These are phyloP conservation scores for Coleophoma eucalyptorum DNA, from an alignment of 2,329 filamentous ascomycete species.

Conservation along the genomic window DNA sequence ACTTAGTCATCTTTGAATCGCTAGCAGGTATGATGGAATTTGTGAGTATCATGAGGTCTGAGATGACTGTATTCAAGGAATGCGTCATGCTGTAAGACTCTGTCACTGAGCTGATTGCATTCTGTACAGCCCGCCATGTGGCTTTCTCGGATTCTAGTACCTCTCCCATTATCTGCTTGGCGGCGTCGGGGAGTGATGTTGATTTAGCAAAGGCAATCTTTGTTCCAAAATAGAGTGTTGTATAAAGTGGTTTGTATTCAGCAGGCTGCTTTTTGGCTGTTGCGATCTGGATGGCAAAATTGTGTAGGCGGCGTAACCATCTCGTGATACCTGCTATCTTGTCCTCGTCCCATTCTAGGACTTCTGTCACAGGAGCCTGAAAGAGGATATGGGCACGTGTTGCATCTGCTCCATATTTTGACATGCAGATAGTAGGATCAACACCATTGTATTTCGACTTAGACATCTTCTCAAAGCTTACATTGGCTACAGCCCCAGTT, in stretches of 20 bases:
- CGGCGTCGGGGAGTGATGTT: not conserved
- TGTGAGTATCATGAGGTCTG: constrained; percentile 77
- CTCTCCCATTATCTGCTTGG: not conserved
- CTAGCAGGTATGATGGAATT: constrained; percentile 56
- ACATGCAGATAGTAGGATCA: constrained; percentile 70
- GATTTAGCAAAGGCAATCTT: not conserved
- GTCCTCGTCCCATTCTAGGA: constrained; percentile 82
- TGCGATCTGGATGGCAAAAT: constrained; percentile 35
- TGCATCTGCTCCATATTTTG: constrained; percentile 75
- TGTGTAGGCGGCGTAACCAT: constrained; percentile 72
- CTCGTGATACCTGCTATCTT: constrained; percentile 79
- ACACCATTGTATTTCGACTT: constrained; percentile 94
- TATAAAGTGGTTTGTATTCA: not conserved
- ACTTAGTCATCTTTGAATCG: not conserved
- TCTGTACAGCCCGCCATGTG: constrained; percentile 65
- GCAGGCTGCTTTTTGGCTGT: not conserved
- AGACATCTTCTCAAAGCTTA: constrained; percentile 88
- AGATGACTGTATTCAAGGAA: constrained; percentile 78
- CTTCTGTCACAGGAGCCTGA: constrained; percentile 77
- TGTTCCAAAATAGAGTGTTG: not conserved
- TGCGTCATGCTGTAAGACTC: constrained; percentile 68
- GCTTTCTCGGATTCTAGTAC: constrained; percentile 11
- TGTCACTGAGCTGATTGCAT: constrained; percentile 63
- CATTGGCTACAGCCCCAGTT: constrained; percentile 52
- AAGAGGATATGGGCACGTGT: constrained; percentile 86